phyloP scores from a whole-genome alignment of 495 filamentous ascomycete species.

The Neurospora sp. region DNA sequence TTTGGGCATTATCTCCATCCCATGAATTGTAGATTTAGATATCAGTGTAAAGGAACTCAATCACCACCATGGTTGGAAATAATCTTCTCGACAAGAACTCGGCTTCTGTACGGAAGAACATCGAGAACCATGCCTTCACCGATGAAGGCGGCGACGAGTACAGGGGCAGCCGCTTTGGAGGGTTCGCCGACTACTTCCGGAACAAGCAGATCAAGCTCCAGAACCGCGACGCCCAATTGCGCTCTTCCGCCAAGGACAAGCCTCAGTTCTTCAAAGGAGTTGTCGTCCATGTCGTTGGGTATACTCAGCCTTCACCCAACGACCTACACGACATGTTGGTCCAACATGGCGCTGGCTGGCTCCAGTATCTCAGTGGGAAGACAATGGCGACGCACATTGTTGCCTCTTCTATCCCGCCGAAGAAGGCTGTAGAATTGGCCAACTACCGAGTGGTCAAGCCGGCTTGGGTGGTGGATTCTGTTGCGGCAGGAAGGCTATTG shows the following conservation, averaged over 20 bases:
- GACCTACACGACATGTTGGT: conserved; percentile 72
- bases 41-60: neutral
- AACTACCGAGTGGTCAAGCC: conserved; percentile 89
- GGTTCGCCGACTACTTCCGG: conserved; percentile 81
- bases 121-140: conserved; percentile 54
- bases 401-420: conserved; percentile 77
- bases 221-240: conserved; percentile 77
- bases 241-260: conserved; percentile 52
- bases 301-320: conserved; percentile 55
- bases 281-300: conserved; percentile 84
- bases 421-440: conserved; percentile 78
- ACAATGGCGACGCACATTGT: conserved; percentile 93
- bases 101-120: conserved; percentile 67
- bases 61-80: conserved; percentile 60
- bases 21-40: conserved; percentile 4
- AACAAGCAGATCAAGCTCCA: conserved; percentile 94
- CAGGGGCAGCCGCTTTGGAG: conserved; percentile 74
- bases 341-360: conserved; percentile 80
- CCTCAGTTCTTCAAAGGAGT: conserved; percentile 82
- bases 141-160: conserved; percentile 86
- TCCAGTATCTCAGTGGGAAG: conserved; percentile 92
- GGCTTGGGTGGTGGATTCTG: conserved; percentile 89
- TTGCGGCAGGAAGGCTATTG: conserved; percentile 66
- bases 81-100: conserved; percentile 62
- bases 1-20: neutral